phyloP scores from a whole-genome alignment of 371 early-diverging fungal species.

The Mucor plumbeus region DNA sequence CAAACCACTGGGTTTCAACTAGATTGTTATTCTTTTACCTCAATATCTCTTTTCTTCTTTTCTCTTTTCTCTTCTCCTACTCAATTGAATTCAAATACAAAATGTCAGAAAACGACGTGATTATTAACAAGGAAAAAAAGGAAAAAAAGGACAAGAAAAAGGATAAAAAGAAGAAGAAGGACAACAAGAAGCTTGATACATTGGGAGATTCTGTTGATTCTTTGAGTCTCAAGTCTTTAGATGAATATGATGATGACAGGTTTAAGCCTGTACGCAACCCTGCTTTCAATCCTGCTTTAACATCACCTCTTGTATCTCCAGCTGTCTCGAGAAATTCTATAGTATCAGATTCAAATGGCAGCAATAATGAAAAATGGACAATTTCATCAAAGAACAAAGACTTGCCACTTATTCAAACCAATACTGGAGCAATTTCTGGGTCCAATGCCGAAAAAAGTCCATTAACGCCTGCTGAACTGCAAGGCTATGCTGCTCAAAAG shows the following conservation, averaged over 20 bases:
- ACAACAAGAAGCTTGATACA: slow-evolving; percentile 6
- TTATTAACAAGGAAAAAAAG: slow-evolving; percentile 21
- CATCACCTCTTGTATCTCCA: slow-evolving; percentile 11
- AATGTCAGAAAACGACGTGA: slow-evolving; percentile 15
- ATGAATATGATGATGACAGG: slow-evolving; percentile 13
- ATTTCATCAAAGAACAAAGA: slow-evolving; percentile 9
- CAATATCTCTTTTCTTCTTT: not conserved
- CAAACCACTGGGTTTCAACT: slow-evolving; percentile 3
- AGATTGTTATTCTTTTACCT: not conserved
- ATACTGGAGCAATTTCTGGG: not conserved
- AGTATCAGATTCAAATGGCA: not conserved
- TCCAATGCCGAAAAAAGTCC: not conserved
- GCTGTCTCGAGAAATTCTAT: not conserved
- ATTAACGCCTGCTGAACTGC: slow-evolving; percentile 27
- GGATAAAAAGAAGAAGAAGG: slow-evolving; percentile 15
- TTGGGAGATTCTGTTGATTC: slow-evolving; percentile 4
- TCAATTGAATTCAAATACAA: not conserved
- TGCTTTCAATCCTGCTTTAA: slow-evolving; percentile 12
- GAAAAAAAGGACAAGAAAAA: slow-evolving; percentile 26
- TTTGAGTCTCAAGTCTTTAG: slow-evolving; percentile 4
- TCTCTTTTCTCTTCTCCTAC: not conserved
- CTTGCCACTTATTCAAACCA: not conserved
- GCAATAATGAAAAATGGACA: slow-evolving; percentile 14
- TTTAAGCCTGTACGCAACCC: slow-evolving; percentile 31
- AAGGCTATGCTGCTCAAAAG: slow-evolving; percentile 27